A percentile compares a stretch with the other conserved stretches of the same genome.
These are phyloP conservation scores for Fusarium anguioides DNA, from an alignment of 2,329 filamentous ascomycete genomes.

Conservation along the genomic window DNA sequence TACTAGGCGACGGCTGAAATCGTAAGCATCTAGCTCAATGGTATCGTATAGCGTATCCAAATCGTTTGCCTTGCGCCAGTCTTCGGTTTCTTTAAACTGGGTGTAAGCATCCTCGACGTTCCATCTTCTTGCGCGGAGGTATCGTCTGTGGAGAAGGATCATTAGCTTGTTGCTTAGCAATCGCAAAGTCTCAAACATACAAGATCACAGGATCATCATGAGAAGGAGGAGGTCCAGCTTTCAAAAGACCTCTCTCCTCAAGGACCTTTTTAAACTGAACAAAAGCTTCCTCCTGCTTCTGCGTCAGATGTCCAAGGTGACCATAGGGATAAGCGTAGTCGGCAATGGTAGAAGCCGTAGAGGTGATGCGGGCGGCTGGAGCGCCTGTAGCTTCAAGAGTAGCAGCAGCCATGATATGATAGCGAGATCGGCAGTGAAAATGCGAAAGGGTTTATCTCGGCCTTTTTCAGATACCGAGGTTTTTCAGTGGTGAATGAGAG, in stretches of 20 bases:
- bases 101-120: slow-evolving; percentile 78
- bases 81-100: slow-evolving; percentile 90
- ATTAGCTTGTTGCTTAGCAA: slow-evolving; percentile 31
- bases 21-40: slow-evolving; percentile 86
- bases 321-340: slow-evolving; percentile 74
- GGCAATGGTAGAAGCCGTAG: slow-evolving; percentile 45
- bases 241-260: slow-evolving; percentile 72
- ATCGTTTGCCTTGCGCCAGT: slow-evolving; percentile 84
- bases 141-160: slow-evolving; percentile 69
- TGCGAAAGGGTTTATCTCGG: background rate
- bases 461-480: background rate
- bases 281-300: slow-evolving; percentile 74
- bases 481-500: background rate
- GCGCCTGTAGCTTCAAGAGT: slow-evolving; percentile 39
- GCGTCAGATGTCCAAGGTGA: slow-evolving; percentile 82
- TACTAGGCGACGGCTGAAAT: slow-evolving; percentile 81
- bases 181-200: slow-evolving; percentile 59
- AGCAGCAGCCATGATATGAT: slow-evolving; percentile 45
- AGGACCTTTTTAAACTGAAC: slow-evolving; percentile 77
- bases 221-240: slow-evolving; percentile 65
- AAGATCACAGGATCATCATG: slow-evolving; percentile 81
- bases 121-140: slow-evolving; percentile 86
- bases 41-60: slow-evolving; percentile 84
- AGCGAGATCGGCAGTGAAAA: slow-evolving; percentile 9
- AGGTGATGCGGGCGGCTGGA: slow-evolving; percentile 45